phyloP scores from a whole-genome alignment of 2,329 filamentous ascomycete species.

The Mycosphaerella sp. region DNA sequence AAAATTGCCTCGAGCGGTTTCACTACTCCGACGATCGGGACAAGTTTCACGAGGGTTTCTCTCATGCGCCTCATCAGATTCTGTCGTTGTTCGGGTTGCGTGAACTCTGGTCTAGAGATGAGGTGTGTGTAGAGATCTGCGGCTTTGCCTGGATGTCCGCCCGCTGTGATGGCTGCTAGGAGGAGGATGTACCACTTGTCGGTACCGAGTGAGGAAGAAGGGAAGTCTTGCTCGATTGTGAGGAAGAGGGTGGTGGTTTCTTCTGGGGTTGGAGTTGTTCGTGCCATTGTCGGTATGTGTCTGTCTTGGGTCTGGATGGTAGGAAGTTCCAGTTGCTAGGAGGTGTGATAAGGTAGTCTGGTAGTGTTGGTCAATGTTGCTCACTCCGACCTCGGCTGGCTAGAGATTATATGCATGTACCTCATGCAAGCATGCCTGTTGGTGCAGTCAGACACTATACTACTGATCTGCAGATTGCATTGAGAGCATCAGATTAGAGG shows the following conservation, averaged over 20 bases:
- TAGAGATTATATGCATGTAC: background rate
- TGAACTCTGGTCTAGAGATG: constrained; percentile 44
- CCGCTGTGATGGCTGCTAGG: constrained; percentile 45
- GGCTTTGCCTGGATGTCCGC: constrained; percentile 47
- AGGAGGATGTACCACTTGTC: constrained; percentile 40
- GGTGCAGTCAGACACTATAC: background rate
- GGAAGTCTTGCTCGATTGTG: constrained; percentile 40
- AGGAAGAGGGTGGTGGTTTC: background rate
- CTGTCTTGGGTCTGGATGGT: background rate
- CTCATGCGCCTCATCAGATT: constrained; percentile 48
- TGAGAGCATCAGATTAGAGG: background rate
- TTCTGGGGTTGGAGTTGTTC: background rate
- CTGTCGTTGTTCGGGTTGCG: constrained; percentile 42
- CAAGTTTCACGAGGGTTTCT: constrained; percentile 55
- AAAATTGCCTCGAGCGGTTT: constrained; percentile 58
- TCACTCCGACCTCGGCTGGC: background rate
- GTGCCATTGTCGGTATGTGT: background rate
- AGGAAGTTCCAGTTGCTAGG: background rate
- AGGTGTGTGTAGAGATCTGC: constrained; percentile 53
- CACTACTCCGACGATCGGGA: constrained; percentile 54
- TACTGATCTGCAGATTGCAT: background rate
- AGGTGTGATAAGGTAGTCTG: background rate
- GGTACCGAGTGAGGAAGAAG: constrained; percentile 37
- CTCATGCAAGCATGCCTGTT: too few relatives aligned
- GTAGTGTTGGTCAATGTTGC: background rate